Evolutionary conservation across 2,329 filamentous ascomycete species (phyloP), one percentile per base, ranked within the genome.

Genomic region (Neoascochyta sp.): DNA sequence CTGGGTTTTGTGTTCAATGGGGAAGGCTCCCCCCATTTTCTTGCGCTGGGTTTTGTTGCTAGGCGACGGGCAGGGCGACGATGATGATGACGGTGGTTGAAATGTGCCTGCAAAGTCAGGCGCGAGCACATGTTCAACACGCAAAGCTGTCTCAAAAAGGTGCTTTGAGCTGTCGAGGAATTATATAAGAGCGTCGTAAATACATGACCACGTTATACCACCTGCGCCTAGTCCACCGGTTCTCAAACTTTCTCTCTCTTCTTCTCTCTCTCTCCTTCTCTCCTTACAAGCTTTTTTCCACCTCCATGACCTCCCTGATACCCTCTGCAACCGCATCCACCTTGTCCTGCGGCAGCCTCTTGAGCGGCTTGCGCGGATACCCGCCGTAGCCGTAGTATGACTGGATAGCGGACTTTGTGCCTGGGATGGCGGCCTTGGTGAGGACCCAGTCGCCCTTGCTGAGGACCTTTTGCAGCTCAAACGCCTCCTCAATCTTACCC

Each of bases 381-480:
- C 83, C 84, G 16, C 86, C 86, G 58, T 93, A 93, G 27, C 86
- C 86, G 56, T 78, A 87, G 62, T 87, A 87, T 45, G 70, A 78
- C 68, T 92, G 80, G 49, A 93, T 80, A 8, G 83, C 85, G 45
- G 76, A 78, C 73, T 93, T 93, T 13, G 87, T 92, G n/a, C 85
- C 86, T 1, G 86, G 81, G 50, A 92, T 87, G 24, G 84, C 84
- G 0, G 82, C 73, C 67, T 88, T 88, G 40, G 86, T 92, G 32
- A 90, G 68, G 23, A 81, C 79, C 86, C 86, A 93, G 63, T 93
- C 86, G 17, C 81, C 81, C 55, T 79, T 80, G 51, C 81, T 81
- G 40, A 93, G 75, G n/a, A 81, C 65, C 62, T 83, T 84, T 60
- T 94, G 87, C 53, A 89, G 67, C 44, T 74, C 76, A 47, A 81